Base-by-base conservation (phyloP, 2,329 filamentous ascomycete species). In the Talaromyces piceae region DNA sequence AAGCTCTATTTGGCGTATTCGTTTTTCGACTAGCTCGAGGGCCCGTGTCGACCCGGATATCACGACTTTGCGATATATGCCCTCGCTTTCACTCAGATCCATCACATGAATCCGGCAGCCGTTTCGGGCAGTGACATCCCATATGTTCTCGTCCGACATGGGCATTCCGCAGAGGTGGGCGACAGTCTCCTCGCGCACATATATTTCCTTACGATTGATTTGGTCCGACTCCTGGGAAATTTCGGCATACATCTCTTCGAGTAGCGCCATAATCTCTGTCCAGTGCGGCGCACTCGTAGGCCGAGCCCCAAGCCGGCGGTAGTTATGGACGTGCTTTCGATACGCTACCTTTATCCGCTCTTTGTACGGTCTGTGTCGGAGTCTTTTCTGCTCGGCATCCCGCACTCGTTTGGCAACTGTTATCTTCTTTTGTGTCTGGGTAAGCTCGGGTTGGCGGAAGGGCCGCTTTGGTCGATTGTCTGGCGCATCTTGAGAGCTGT, bases 101-200 rank as follows among this genome's bases (percentile, higher is more conserved):
- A 69, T 50, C 9, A 71, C 61, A 47, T 68, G 69, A n/a, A 72
- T 63, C 30, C 61, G 61, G 44, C 69, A 71, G 22, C 69, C 70
- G 50, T 69, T 66, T 12, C 58, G 62, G 13, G 70, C 50, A 8
- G 56, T 53, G 5, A 67, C 56, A 50, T 62, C 62, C 63, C 63
- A 71, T 6, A 70, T 60, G 52, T 72, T 73, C 53, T 73, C 70
- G 30, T 55, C 53, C 51, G 59, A 57, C 3, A 61, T 56, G 5
- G 59, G 61, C 11, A 61, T 52, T 3, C 70, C 70, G 12, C 60
- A 56, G 39, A 73, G 51, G 8, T 62, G 46, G 1, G 63, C 65
- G 23, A 71, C 56, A 0, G 64, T 67, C 47, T 66, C 63, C 48
- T 72, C 68, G 2, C 65, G 61, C 3, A 72, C 31, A 25, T 62